Evolutionary conservation across 768 basidiomycete species (phyloP), one percentile per base, ranked within the genome.

Genomic region (Amanita rubescens): DNA sequence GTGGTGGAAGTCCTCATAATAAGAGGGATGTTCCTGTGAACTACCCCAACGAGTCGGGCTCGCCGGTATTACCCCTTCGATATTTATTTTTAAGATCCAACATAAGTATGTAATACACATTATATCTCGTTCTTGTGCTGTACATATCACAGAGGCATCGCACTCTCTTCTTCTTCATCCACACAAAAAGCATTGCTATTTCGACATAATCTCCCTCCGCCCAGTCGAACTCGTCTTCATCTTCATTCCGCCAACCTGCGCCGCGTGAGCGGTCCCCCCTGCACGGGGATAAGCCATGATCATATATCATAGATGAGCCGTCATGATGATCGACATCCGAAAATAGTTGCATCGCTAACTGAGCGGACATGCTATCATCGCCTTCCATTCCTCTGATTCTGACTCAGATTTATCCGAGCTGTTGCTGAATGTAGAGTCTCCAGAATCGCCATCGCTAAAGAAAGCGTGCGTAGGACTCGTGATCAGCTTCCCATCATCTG

Each of bases 71-170:
- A n/a, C n/a, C n/a, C n/a, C n/a, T n/a, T n/a, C n/a, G n/a, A n/a
- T n/a, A n/a, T n/a, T n/a, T n/a, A n/a, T n/a, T n/a, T n/a, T n/a
- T n/a, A n/a, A n/a, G n/a, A n/a, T n/a, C n/a, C n/a, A n/a, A n/a
- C n/a, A n/a, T n/a, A n/a, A n/a, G n/a, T n/a, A n/a, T n/a, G n/a
- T n/a, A n/a, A n/a, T n/a, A n/a, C n/a, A n/a, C n/a, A n/a, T n/a
- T n/a, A n/a, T n/a, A n/a, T n/a, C n/a, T n/a, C n/a, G n/a, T n/a
- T 75, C 69, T 53, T 84, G 83, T n/a, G 70, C 70, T 24, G 81
- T 86, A 59, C 87, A 90, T 46, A 90, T 76, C 87, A 61, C 88
- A 90, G 20, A 62, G 25, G 53, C 67, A 33, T 19, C 52, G 11
- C 65, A 54, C 14, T 69, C 61, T 50, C 60, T 55, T 32, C 47